Evolutionary conservation across 2,329 filamentous ascomycete species (phyloP).

Genomic region (Grosmannia huntii): DNA sequence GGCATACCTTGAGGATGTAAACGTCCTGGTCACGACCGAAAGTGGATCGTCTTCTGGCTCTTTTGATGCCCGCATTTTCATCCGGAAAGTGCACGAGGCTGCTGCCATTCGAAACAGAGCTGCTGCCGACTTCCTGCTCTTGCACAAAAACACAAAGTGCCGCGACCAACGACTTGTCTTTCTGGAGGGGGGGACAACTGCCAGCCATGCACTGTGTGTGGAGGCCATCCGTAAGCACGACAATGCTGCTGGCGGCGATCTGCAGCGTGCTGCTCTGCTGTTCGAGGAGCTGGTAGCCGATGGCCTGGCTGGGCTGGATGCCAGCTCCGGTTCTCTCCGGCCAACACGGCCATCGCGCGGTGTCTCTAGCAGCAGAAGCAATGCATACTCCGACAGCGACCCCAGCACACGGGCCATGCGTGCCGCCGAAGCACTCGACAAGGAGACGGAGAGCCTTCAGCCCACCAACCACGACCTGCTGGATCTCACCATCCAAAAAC

Average conservation of each 20-base stretch:
- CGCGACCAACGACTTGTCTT: slow-evolving; percentile 40
- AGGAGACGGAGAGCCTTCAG: slow-evolving; percentile 41
- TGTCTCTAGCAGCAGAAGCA: neutral
- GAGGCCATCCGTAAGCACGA: slow-evolving; percentile 38
- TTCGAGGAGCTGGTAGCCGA: slow-evolving; percentile 38
- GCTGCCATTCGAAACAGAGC: slow-evolving; percentile 31
- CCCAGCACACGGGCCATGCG: slow-evolving; percentile 43
- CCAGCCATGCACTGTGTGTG: slow-evolving; percentile 42
- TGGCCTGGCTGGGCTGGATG: slow-evolving; percentile 28
- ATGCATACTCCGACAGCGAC: slow-evolving; percentile 23
- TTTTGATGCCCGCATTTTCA: slow-evolving; percentile 26
- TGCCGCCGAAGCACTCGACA: slow-evolving; percentile 44
- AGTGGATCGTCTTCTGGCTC: neutral
- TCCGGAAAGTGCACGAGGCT: slow-evolving; percentile 39
- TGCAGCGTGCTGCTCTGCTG: slow-evolving; percentile 34
- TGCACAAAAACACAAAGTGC: slow-evolving; percentile 21
- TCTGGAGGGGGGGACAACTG: slow-evolving; percentile 43
- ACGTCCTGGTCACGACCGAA: slow-evolving; percentile 15
- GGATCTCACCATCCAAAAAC: slow-evolving; percentile 26
- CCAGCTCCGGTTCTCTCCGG: neutral
- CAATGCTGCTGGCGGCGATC: slow-evolving; percentile 29
- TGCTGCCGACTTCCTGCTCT: slow-evolving; percentile 37
- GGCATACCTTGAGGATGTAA: slow-evolving; percentile 27
- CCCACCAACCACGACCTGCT: slow-evolving; percentile 27
- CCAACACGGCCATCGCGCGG: neutral